These are phyloP conservation scores for Vitis rotundifolia DNA, from an alignment of 164 flowering plant genomes.

Conservation along the genomic window DNA sequence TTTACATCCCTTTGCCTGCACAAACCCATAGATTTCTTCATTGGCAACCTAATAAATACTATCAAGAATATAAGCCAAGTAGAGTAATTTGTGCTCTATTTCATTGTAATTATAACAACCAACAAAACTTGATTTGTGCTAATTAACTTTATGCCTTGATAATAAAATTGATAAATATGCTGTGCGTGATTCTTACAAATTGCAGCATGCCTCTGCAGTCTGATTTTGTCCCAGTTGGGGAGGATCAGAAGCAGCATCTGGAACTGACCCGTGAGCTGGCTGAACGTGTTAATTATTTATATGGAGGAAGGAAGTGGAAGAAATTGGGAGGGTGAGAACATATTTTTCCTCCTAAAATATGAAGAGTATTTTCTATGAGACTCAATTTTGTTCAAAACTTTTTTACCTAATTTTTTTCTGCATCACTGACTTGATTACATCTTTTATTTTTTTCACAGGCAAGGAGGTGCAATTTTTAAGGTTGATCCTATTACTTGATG, in stretches of 20 bases:
- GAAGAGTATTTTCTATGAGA: neutral
- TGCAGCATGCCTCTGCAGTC: constrained; percentile 66
- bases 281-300: constrained; percentile 78
- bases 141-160: neutral
- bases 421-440: constrained; percentile 23
- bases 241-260: constrained; percentile 94
- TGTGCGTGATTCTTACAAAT: constrained; percentile 33
- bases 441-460: constrained; percentile 47
- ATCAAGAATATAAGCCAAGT: too few relatives aligned
- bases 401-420: constrained; percentile 5
- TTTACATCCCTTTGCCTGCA: too few relatives aligned
- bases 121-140: neutral
- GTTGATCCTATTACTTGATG: constrained; percentile 37
- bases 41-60: too few relatives aligned
- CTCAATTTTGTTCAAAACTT: neutral
- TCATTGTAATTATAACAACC: neutral
- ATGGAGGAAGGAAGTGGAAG: constrained; percentile 96
- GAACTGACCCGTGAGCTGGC: constrained; percentile 94
- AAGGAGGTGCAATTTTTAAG: constrained; percentile 90
- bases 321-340: constrained; percentile 91
- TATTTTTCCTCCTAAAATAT: constrained; percentile 3
- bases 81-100: too few relatives aligned
- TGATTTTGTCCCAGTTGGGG: constrained; percentile 95
- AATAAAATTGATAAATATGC: constrained; percentile 1
- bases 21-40: too few relatives aligned